These are phyloP conservation scores for Thelonectria discophora DNA, from an alignment of 2,329 filamentous ascomycete species.

Conservation along the genomic window DNA sequence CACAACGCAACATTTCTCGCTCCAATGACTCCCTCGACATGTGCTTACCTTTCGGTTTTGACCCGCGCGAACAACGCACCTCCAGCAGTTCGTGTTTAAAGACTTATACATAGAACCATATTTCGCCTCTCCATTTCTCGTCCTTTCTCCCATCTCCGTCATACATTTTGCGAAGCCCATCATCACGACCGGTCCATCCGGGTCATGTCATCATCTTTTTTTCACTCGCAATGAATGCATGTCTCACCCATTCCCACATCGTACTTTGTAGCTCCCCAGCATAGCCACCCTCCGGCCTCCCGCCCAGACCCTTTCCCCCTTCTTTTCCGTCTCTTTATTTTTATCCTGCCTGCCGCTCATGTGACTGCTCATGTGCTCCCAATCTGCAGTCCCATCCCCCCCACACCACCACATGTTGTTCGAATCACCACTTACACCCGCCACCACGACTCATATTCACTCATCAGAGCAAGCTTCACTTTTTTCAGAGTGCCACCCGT, in stretches of 20 bases:
- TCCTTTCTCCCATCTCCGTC: background rate
- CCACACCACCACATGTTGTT: too few species aligned
- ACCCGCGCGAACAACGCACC: too few species aligned
- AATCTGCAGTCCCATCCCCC: background rate
- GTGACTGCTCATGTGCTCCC: background rate
- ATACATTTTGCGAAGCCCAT: background rate
- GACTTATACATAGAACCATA: too few species aligned
- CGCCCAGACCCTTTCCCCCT: background rate
- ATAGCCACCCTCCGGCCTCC: conserved; percentile 13
- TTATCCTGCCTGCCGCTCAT: background rate
- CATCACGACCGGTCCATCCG: conserved; percentile 15
- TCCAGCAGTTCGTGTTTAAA: too few species aligned
- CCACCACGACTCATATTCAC: too few species aligned
- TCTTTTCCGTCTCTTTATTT: background rate
- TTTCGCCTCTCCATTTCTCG: too few species aligned
- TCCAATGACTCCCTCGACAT: background rate
- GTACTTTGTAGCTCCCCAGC: background rate
- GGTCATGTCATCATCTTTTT: conserved; percentile 9
- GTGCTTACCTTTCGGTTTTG: too few species aligned
- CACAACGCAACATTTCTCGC: background rate
- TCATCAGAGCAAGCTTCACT: too few species aligned
- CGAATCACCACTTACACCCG: too few species aligned
- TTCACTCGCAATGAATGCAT: background rate
- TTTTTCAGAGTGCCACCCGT: background rate
- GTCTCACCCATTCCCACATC: conserved; percentile 11